Evolutionary conservation across 768 basidiomycete species (phyloP).

Genomic region (Dendrothele bispora): DNA sequence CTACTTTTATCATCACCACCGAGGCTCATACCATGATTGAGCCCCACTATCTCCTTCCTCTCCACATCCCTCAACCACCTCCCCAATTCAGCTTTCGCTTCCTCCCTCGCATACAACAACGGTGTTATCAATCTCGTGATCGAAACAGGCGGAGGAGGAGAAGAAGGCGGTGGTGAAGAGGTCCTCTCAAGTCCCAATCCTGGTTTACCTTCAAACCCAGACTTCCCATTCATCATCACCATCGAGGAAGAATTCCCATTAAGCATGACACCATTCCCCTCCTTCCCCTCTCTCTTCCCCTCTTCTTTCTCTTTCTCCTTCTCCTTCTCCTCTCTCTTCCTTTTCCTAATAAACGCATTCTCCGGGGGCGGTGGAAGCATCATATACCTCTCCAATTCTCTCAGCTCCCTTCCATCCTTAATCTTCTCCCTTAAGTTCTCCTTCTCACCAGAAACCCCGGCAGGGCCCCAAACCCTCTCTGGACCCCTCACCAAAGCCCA

Average conservation of each 20-base stretch:
- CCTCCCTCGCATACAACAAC: constrained; percentile 4
- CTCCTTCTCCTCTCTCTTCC: constrained; percentile 14
- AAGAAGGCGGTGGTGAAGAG: neutral
- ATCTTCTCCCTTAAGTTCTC: too few relatives aligned
- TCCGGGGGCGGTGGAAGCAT: constrained; percentile 38
- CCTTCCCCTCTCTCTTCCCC: too few relatives aligned
- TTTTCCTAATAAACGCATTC: constrained; percentile 41
- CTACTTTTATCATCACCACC: too few relatives aligned
- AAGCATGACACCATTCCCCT: too few relatives aligned
- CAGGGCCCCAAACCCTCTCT: constrained; percentile 34
- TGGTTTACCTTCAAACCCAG: neutral
- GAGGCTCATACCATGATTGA: too few relatives aligned
- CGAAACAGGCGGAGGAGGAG: neutral
- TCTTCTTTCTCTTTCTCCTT: too few relatives aligned
- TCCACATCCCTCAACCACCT: too few relatives aligned
- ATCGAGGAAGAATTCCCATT: too few relatives aligned
- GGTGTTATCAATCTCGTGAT: neutral
- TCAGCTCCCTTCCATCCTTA: too few relatives aligned
- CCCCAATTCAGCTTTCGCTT: too few relatives aligned
- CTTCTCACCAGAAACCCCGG: constrained; percentile 38
- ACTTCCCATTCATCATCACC: too few relatives aligned
- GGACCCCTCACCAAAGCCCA: constrained; percentile 38
- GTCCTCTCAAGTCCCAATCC: neutral
- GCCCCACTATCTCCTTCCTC: too few relatives aligned
- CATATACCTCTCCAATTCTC: constrained; percentile 35